Evolutionary conservation across 2,329 filamentous ascomycete species (phyloP), one percentile per base, ranked within the genome.

Genomic region (Juglanconis oblonga): DNA sequence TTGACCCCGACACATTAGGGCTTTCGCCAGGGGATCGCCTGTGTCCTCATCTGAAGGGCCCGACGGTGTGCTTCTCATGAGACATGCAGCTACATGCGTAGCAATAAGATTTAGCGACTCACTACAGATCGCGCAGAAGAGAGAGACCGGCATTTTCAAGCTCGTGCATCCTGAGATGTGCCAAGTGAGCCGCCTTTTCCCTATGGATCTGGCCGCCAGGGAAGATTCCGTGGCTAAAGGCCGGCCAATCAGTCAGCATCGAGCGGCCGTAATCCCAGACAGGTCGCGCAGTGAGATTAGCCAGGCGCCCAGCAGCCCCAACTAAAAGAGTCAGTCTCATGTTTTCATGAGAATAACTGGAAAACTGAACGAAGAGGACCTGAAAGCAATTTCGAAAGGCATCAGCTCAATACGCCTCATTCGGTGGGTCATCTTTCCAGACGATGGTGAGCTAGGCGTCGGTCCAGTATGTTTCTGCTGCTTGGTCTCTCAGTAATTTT

Each of bases 71-170:
- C 57, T 53, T 52, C 57, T 57, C 42, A 42, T 57, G 57, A 62
- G 60, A 62, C 60, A 62, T 62, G 57, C 57, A 60, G 57, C 57
- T 47, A 59, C 56, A 62, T 52, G 52, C 60, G 60, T 62, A 59
- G 60, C 60, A 59, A 56, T 49, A 57, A 57, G 57, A 60, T 62
- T 57, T 50, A 53, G 57, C 60, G 57, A 57, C 57, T 40, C 31
- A 42, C 14, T 29, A 49, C 44, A 62, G 60, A 62, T 62, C 54
- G 49, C 57, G 60, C 60, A 62, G 52, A 40, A 38, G 40, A 59
- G 48, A 40, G 47, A 55, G 49, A 52, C 57, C 42, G 49, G 38
- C 47, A 40, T 38, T 58, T 47, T 48, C 50, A 52, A 45, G 54
- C 38, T 36, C 14, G 44, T 53, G 58, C 40, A 35, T 51, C 36